Conservation (phyloP, 2,329 filamentous ascomycete genomes). For the Thielaviopsis ethacetica region DNA sequence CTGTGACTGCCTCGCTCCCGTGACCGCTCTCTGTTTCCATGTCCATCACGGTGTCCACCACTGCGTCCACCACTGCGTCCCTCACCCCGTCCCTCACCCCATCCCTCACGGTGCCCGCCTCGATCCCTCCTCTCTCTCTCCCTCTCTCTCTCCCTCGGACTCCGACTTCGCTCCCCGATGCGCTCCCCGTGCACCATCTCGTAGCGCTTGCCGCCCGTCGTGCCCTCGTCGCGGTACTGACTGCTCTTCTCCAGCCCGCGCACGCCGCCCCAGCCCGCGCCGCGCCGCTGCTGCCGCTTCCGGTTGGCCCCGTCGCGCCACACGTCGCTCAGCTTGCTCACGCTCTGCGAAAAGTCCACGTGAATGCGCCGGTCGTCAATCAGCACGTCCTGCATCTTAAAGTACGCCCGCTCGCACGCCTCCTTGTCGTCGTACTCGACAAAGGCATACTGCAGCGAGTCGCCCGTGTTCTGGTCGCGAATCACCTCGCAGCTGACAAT, state of each 20-base stretch:
- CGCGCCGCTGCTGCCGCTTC: constrained; percentile 51
- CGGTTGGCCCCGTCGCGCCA: constrained; percentile 78
- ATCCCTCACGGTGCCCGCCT: background rate
- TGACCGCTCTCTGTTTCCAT: constrained; percentile 17
- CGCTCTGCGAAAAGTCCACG: constrained; percentile 96
- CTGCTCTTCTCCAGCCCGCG: constrained; percentile 74
- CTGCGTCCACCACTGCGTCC: background rate
- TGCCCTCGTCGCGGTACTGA: constrained; percentile 64
- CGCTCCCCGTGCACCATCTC: constrained; percentile 69
- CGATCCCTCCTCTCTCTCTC: background rate
- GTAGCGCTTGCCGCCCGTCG: constrained; percentile 29
- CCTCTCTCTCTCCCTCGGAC: constrained; percentile 16
- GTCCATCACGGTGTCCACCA: constrained; percentile 12
- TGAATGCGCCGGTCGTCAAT: constrained; percentile 97
- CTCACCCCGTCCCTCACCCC: no score
- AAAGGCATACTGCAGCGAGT: constrained; percentile 93
- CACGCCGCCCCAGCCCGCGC: constrained; percentile 75
- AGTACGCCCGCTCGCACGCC: constrained; percentile 87
- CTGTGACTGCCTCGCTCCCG: constrained; percentile 18
- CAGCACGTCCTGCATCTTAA: constrained; percentile 95
- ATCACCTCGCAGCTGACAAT: constrained; percentile 95
- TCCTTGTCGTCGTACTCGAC: constrained; percentile 91
- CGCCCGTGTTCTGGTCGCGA: constrained; percentile 79
- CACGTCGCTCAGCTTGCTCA: constrained; percentile 68
- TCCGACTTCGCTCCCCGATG: constrained; percentile 25